These are phyloP conservation scores for Saccharomycopsis sp. DNA, from an alignment of 805 yeast genomes.

Conservation along the genomic window DNA sequence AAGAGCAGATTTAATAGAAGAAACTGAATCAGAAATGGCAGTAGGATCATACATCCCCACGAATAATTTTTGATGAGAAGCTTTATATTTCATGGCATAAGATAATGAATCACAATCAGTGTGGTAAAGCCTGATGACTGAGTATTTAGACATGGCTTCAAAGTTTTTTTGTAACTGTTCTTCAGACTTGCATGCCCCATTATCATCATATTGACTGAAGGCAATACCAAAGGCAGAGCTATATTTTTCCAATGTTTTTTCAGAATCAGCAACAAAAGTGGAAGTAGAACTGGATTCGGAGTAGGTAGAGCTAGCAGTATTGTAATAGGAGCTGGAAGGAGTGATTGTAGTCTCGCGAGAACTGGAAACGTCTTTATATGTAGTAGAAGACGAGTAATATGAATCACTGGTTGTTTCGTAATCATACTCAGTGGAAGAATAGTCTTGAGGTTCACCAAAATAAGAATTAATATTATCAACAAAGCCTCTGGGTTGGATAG, in stretches of 20 bases:
- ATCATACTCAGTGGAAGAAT: not conserved
- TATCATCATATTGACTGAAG: conserved; percentile 64
- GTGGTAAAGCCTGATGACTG: conserved; percentile 68
- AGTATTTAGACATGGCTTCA: conserved; percentile 38
- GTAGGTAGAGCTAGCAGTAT: conserved; percentile 13
- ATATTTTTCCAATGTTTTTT: conserved; percentile 26
- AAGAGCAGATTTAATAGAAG: conserved; percentile 53
- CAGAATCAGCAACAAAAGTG: conserved; percentile 24
- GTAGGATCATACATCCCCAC: conserved; percentile 60
- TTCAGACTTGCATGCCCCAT: conserved; percentile 60
- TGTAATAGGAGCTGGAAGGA: too few relatives aligned
- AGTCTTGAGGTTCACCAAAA: not conserved
- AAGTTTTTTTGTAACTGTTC: conserved; percentile 50
- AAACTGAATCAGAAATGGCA: conserved; percentile 42
- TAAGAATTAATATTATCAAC: not conserved
- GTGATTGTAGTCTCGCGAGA: too few relatives aligned
- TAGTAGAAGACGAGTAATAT: too few relatives aligned
- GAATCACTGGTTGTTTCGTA: not conserved
- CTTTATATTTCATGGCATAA: conserved; percentile 44
- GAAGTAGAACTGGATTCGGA: conserved; percentile 19
- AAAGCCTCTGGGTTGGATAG: not conserved
- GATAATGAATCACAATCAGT: conserved; percentile 76
- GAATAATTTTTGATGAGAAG: conserved; percentile 55
- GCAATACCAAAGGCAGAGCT: conserved; percentile 56
- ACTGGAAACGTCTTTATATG: too few relatives aligned